Base-by-base conservation (phyloP, 2,329 filamentous ascomycete species). In the Penicillium sp. region DNA sequence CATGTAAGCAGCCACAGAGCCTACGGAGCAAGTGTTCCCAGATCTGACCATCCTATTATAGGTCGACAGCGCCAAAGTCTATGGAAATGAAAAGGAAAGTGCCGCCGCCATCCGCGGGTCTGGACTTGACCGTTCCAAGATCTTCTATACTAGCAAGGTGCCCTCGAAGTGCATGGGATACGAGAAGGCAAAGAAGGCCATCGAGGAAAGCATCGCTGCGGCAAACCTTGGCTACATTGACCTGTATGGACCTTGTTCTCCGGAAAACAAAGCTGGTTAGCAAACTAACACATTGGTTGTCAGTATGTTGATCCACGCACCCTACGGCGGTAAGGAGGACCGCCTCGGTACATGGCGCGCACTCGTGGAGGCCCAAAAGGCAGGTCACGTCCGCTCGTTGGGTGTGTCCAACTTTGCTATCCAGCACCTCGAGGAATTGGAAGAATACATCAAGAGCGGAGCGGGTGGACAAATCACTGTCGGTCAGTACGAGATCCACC, bases 401-500 rank as follows among this genome's bases (percentile, higher is more conserved):
- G 73, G 74, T 15, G 72, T 76, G 10, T 75, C 73, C 23, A 76
- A 76, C 60, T 76, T 68, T 50, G 66, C 66, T 13, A 65, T 76
- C n/a, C 66, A 70, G 55, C 72, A 76, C 37, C 68, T 76, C 2
- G 65, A 76, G 18, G 73, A 76, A 54, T 57, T 75, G 38, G 72
- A 76, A 51, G 68, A 65, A 47, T 75, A 76, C 55, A 76, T 72
- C 54, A 67, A 70, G 57, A 63, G 62, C 29, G 68, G 69, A 10
- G 67, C 61, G 42, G 83, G 82, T 4, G 90, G 90, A 25, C 77
- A 90, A 39, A 82, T 96, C 66, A 88, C 86, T 57, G 88, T 96
- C 37, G 91, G 90, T 39, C 92, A 96, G 74, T 91, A 88, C 74
- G 92, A 97, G 75, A 77, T 97, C 12, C 92, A 97, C 73, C 92